Evolutionary conservation across 1,284 basidiomycete species (phyloP), one percentile per base, ranked within the genome.

Genomic region (Fomitopsis pinicola): DNA sequence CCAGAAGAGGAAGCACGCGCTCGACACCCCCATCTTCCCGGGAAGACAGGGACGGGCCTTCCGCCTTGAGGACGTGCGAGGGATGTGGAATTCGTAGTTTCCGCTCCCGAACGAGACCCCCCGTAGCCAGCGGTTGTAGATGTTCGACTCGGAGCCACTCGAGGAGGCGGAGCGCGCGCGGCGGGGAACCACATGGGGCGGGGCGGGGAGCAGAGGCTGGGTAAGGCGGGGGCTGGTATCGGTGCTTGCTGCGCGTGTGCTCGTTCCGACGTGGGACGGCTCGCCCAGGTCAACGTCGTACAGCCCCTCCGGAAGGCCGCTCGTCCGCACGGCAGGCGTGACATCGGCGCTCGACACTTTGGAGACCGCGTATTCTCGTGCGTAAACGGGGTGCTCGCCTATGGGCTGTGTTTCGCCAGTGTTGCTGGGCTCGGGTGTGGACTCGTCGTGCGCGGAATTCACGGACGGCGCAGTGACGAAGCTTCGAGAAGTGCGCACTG

Each of bases 1-100:
- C 85, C 86, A 90, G 73, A 90, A 90, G 12, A 88, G 74, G 68
- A 86, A 79, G 68, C 81, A 82, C 19, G 86, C 78, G 2, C 72
- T 68, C 19, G 72, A 62, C 9, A 73, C 68, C 42, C 59, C 19
- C 58, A 45, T 4, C 52, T 19, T 15, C 19, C n/a, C 52, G 0
- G 52, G 6, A n/a, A 54, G 36, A 15, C 35, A 40, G 5, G 52
- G 7, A 3, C 52, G 52, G n/a, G 15, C 19, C 42, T 53, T 28
- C 28, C 55, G 58, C 38, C 30, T 30, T 30, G 52, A 54, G 35
- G n/a, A 40, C 35, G 22, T 35, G 35, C 52, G 52, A 17, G 52
- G 52, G 52, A 38, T 54, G 35, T 54, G 52, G 36, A 38, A 38
- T 33, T 54, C 52, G 35, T 54, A 54, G 52, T 54, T 54, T 15